These are phyloP conservation scores for Panus rudis DNA, from an alignment of 768 basidiomycete genomes.

Conservation along the genomic window DNA sequence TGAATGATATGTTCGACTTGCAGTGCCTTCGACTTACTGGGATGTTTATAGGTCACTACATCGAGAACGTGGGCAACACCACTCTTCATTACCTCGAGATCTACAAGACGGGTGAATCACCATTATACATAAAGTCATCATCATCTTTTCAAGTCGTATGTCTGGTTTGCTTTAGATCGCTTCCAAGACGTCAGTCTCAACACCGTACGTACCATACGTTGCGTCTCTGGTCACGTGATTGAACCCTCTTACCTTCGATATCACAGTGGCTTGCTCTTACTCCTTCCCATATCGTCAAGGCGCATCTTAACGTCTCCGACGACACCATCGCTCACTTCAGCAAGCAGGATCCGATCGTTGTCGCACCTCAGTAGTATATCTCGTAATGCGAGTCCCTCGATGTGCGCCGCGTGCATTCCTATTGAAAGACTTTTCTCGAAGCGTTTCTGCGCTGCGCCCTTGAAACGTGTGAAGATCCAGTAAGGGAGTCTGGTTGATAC, in stretches of 20 bases:
- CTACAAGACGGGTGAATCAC: slow-evolving; percentile 43
- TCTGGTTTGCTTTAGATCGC: not conserved
- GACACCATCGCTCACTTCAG: slow-evolving; percentile 11
- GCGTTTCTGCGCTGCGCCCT: no score
- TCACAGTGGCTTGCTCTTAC: slow-evolving; percentile 21
- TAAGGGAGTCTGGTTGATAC: no score
- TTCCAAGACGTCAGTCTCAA: slow-evolving; percentile 9
- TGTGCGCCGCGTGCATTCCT: no score
- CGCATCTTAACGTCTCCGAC: slow-evolving; percentile 17
- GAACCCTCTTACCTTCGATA: not conserved
- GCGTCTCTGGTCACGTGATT: not conserved
- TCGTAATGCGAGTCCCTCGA: no score
- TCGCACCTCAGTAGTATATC: not conserved
- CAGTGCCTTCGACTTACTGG: not conserved
- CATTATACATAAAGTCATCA: not conserved
- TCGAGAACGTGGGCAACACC: slow-evolving; percentile 55
- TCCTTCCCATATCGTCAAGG: slow-evolving; percentile 19
- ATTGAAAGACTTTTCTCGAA: no score
- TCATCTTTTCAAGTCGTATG: not conserved
- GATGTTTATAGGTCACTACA: slow-evolving; percentile 43
- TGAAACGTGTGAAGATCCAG: no score
- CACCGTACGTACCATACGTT: not conserved
- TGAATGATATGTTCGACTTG: no score
- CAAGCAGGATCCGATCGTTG: slow-evolving; percentile 11
- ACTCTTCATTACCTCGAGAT: slow-evolving; percentile 52